These are phyloP conservation scores for Erysimum cheiri DNA, from an alignment of 441 rosid genomes.

Conservation along the genomic window DNA sequence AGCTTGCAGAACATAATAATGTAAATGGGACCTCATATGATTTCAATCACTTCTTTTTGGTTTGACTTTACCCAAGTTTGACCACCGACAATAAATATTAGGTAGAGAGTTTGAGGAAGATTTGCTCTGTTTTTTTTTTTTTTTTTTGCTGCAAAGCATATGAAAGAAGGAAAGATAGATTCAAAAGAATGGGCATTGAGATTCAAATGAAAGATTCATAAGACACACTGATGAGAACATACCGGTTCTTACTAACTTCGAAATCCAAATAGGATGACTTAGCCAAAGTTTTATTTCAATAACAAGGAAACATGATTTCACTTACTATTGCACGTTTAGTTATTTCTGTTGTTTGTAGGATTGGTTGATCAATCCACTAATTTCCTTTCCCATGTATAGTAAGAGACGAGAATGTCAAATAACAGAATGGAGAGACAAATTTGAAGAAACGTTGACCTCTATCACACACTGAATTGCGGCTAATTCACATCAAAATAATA, in stretches of 20 bases:
- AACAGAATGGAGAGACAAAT: too few relatives aligned
- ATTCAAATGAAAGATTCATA: neutral
- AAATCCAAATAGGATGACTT: too few relatives aligned
- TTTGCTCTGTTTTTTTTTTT: conserved; percentile 4
- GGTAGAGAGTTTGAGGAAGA: neutral
- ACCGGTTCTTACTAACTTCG: too few relatives aligned
- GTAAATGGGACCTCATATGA: neutral
- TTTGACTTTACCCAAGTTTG: conserved; percentile 11
- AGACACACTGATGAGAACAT: neutral
- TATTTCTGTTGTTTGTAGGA: too few relatives aligned
- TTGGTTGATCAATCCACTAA: too few relatives aligned
- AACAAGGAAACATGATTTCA: too few relatives aligned
- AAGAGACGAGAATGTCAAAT: too few relatives aligned
- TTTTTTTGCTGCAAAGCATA: neutral
- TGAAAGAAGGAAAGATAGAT: neutral
- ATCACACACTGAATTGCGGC: neutral
- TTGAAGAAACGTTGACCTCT: too few relatives aligned
- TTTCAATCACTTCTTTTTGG: neutral
- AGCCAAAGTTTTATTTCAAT: too few relatives aligned
- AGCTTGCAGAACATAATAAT: neutral
- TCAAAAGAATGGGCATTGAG: neutral
- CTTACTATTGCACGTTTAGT: too few relatives aligned
- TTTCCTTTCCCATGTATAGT: too few relatives aligned
- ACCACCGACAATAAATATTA: conserved; percentile 2
- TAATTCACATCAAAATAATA: neutral